phyloP scores from a whole-genome alignment of 371 early-diverging fungal genomes.

The Zychaea mexicana region DNA sequence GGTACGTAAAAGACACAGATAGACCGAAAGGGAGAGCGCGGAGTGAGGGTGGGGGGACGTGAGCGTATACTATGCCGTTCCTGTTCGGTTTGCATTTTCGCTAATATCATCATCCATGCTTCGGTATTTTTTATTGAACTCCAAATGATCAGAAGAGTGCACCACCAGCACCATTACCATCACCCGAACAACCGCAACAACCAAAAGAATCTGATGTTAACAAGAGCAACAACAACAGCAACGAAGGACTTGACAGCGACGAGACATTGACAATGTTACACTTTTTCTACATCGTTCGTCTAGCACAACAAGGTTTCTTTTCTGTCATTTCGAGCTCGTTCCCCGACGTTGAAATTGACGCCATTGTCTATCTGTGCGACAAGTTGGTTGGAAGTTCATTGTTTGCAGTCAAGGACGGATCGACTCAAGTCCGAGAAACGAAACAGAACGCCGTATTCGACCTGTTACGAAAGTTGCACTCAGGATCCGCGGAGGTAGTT shows the following conservation, averaged over 20 bases:
- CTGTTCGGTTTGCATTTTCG: no score
- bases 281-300: slow-evolving; percentile 38
- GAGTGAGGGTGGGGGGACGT: no score
- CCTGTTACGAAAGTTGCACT: slow-evolving; percentile 30
- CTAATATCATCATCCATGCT: no score
- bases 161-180: no score
- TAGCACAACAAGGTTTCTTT: slow-evolving; percentile 41
- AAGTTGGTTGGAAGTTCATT: slow-evolving; percentile 37
- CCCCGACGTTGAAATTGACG: slow-evolving; percentile 15
- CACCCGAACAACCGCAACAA: slow-evolving; percentile 1
- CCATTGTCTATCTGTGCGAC: slow-evolving; percentile 31
- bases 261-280: slow-evolving; percentile 34
- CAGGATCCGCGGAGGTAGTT: slow-evolving; percentile 19
- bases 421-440: neutral
- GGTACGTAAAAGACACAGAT: neutral
- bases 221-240: neutral
- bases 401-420: slow-evolving; percentile 23
- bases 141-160: neutral
- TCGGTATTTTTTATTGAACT: no score
- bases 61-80: no score
- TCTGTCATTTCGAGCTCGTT: slow-evolving; percentile 16
- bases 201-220: no score
- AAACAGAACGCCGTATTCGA: slow-evolving; percentile 21
- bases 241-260: slow-evolving; percentile 1
- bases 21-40: no score